Evolutionary conservation across 306 rosid species (phyloP), one percentile per base, ranked within the genome.

Genomic region (Cucurbita moschata): DNA sequence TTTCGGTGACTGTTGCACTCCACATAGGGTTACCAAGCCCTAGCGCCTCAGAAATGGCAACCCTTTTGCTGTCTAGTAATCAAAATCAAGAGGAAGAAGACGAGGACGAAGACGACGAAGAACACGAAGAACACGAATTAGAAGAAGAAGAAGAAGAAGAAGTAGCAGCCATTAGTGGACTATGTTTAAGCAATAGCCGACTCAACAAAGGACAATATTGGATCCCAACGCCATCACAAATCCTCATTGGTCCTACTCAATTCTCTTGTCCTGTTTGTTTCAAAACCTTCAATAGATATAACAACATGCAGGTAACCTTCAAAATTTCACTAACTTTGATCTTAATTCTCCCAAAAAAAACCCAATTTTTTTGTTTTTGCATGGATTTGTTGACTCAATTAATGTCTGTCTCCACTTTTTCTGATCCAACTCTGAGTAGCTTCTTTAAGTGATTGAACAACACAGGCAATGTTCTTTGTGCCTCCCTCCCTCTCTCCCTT

Each of bases 171-270:
- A 43, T 82, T 13, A 23, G 86, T 39, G 90, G 88, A 43, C 81
- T 84, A 55, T 78, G 80, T 79, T 50, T 71, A 30, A 80, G 72
- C 50, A 84, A 68, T 50, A 84, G 72, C 46, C 83, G 83, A 52
- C 85, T 90, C 51, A 88, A 92, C 88, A 92, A 90, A 76, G 98
- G 96, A 2, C 98, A 90, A 82, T 93, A 90, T 53, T 93, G 96
- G 98, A 93, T 93, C 93, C 96, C 96, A 35, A 92, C 98, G 9
- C 98, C 98, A 75, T 88, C 98, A 12, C 98, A 92, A 87, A 92
- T 92, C 80, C 98, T 92, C 87, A 90, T 92, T 81, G 96, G 98
- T 70, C 96, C 96, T 26, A 92, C 98, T 2, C 98, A 92, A 81
- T 92, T 92, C 74, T 92, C 96, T 80, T 92, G 98, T 84, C 96